Conservation (phyloP, 1,284 basidiomycete genomes). For the Uromyces viciae-fabae region DNA sequence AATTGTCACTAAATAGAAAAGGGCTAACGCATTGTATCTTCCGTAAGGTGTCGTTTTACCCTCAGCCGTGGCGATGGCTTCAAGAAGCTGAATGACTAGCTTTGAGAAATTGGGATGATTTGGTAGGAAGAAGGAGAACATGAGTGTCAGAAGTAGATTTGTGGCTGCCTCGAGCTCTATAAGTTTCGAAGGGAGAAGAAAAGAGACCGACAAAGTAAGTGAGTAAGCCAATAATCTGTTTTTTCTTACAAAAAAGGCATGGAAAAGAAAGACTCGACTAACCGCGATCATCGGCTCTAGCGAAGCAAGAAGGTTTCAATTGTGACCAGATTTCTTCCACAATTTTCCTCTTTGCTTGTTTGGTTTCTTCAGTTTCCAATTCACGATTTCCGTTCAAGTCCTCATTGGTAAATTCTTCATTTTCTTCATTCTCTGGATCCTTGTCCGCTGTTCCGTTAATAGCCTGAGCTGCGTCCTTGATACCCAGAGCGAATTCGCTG, state of each 20-base stretch:
- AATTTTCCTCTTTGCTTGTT: conserved; percentile 22
- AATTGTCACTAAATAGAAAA: too few species aligned
- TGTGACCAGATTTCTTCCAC: conserved; percentile 35
- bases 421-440: not conserved
- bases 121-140: conserved; percentile 28
- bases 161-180: conserved; percentile 43
- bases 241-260: too few species aligned
- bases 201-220: not conserved
- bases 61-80: conserved; percentile 35
- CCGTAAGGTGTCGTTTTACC: conserved; percentile 43
- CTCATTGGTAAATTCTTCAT: not conserved
- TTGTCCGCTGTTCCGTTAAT: not conserved
- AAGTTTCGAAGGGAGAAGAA: not conserved
- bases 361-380: conserved; percentile 29
- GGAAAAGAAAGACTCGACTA: not conserved
- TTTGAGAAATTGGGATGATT: conserved; percentile 6
- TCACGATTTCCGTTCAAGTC: conserved; percentile 11
- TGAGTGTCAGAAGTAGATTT: conserved; percentile 37
- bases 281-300: conserved; percentile 43
- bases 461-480: conserved; percentile 33
- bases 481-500: conserved; percentile 32
- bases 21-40: conserved; percentile 40
- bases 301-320: conserved; percentile 35
- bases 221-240: too few species aligned
- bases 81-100: conserved; percentile 22